Base-by-base conservation (phyloP, 805 yeast species). In the Debaryomyces maramus region DNA sequence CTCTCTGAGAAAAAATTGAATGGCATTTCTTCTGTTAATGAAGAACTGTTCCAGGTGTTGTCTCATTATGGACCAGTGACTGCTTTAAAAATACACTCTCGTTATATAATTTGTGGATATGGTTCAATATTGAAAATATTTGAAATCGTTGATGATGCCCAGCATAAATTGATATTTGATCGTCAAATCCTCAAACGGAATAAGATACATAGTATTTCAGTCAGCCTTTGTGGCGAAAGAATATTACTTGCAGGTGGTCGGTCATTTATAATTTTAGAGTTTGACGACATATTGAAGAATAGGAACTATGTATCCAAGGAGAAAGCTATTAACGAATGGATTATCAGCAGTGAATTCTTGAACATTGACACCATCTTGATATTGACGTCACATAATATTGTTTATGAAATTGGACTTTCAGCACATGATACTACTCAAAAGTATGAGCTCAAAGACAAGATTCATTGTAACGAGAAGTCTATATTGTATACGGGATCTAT, bases 401-500 rank as follows among this genome's bases (percentile, higher is more conserved):
- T 88, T 1, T 63, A 65, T 32, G 50, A 53, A 26, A 47, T 66
- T 1, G 53, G 52, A 15, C 32, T 79, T 33, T 50, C 72, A 36
- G 43, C 67, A 36, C 8, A 28, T 26, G 62, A 65, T 45, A 13
- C 65, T 9, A 30, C 44, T 8, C 34, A 34, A 11, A 45, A 41
- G 1, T 51, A 54, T 21, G 39, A 32, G 3, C 50, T 77, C 1
- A 23, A 51, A 1, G 60, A 57, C 2, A 64, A 64, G 9, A 52
- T 60, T 13, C 61, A 77, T 17, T 78, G 82, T 52, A 74, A 75
- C 14, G 95, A 88, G 61, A 82, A 85, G 48, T 85, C 96, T 1
- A 84, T 91, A 33, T 68, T 93, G 24, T 93, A 93, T 57, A 87
- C 96, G 5, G 99, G 98, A 0, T 73, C 87, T 2, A 76, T 91